Evolutionary conservation across 352 stramenopile genomes (phyloP), one percentile per base, ranked within the genome.

Genomic region (Pythium myriotylum): DNA sequence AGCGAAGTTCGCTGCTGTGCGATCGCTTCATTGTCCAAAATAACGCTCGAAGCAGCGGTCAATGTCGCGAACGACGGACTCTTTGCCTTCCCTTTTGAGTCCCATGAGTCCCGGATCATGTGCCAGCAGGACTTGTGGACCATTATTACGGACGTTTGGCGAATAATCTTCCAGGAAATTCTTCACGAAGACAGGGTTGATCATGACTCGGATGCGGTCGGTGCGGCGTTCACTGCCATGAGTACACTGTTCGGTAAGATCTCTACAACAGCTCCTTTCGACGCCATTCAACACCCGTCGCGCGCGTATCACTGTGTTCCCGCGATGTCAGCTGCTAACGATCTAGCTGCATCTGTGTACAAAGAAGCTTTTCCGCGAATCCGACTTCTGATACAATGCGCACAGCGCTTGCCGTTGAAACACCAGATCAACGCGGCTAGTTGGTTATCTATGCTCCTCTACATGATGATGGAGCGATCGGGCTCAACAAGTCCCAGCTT

Each of bases 401-500:
- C 80, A 13, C 75, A 86, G 43, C 54, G 50, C 9, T 61, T 91
- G 14, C 69, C 80, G 27, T 68, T 85, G 42, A 86, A 88, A 47
- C 64, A 81, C 35, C 84, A 93, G 50, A 57, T 82, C 6, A 67
- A 91, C 46, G 83, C 80, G 0, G 68, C 81, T 20, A 65, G 77
- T 29, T 92, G 80, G 81, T 64, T 93, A 26, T 51, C 76, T 1
- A 91, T 89, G 86, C 59, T 95, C n/a, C 59, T 91, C 37, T 86
- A 76, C 59, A 89, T 88, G 58, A 92, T 95, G 82, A 92, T 93
- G 78, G 84, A 93, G 39, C 74, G 77, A 22, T 91, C 68, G 9
- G 86, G 86, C 2, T 81, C 80, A 10, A 67, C 68, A 27, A 91
- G 75, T 51, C 80, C 86, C 4, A 76, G 84, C 27, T 39, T 93